Conservation (phyloP, 345 rosid genomes). For the Lenwebbia sp. region DNA sequence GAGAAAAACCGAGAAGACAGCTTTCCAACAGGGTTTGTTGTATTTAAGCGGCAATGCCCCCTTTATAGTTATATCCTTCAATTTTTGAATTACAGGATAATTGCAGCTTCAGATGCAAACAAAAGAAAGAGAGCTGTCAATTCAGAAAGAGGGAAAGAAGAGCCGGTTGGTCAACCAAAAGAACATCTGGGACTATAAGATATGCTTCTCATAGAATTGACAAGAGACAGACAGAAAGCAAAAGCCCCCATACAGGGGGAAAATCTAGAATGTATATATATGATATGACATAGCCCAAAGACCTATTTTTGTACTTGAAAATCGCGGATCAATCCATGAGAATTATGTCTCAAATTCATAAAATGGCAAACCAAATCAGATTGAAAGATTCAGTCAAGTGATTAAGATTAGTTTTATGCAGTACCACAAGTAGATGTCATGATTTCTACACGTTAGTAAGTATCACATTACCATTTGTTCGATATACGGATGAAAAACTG, state of each 20-base stretch:
- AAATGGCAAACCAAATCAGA: not conserved
- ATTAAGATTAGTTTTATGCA: not conserved
- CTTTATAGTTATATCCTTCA: not conserved
- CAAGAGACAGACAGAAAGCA: not conserved
- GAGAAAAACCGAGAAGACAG: not conserved
- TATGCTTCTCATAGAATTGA: not conserved
- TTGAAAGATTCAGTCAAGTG: not conserved
- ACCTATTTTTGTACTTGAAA: not conserved
- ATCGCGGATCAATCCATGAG: not conserved
- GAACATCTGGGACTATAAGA: not conserved
- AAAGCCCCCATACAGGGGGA: not conserved
- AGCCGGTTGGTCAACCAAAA: not conserved
- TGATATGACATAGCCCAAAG: not conserved
- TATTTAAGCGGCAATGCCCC: not conserved
- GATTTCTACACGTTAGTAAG: not conserved
- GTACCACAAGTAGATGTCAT: not conserved
- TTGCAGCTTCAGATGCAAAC: not conserved
- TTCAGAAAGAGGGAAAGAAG: not conserved
- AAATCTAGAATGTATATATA: not conserved
- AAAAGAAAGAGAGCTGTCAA: not conserved
- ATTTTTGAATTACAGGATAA: not conserved
- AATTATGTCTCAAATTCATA: not conserved
- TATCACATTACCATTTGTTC: not conserved
- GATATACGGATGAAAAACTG: not conserved
- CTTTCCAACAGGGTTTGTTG: not conserved